phyloP scores from a whole-genome alignment of 192 early-diverging fungal genomes.

The Mortierella claussenii region DNA sequence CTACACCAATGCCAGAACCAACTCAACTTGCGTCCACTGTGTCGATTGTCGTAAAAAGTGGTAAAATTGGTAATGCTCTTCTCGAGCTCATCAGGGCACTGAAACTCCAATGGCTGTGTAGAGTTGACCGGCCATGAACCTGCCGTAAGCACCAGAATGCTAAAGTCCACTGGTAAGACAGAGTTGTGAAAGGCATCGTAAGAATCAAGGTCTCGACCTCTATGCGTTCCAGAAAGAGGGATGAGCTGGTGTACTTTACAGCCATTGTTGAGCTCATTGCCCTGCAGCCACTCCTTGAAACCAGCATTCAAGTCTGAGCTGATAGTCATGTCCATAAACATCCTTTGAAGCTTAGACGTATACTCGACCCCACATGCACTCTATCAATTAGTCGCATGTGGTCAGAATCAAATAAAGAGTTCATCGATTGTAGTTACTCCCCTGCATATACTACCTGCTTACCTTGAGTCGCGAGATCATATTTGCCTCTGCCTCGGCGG shows the following conservation, averaged over 20 bases:
- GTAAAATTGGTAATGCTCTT: conserved; percentile 74
- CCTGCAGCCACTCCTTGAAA: conserved; percentile 60
- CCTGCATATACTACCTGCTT: background rate
- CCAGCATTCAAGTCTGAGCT: conserved; percentile 72
- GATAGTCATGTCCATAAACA: conserved; percentile 89
- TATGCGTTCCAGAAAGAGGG: too few species aligned
- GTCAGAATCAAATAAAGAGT: conserved; percentile 1
- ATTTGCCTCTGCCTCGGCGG: conserved; percentile 81
- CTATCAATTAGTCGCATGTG: conserved; percentile 29
- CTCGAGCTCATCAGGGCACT: conserved; percentile 87
- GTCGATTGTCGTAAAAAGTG: conserved; percentile 73
- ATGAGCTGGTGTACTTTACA: too few species aligned
- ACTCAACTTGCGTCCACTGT: conserved; percentile 80
- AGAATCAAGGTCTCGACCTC: background rate
- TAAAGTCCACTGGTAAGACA: conserved; percentile 78
- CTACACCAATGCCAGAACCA: conserved; percentile 87
- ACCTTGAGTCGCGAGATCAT: conserved; percentile 87
- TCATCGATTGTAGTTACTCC: background rate
- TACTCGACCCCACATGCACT: conserved; percentile 86
- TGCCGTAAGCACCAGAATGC: conserved; percentile 78
- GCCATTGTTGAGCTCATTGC: conserved; percentile 56
- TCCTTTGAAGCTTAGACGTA: conserved; percentile 84
- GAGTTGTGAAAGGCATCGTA: too few species aligned
- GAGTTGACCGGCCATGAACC: conserved; percentile 87
- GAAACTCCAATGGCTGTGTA: conserved; percentile 73